phyloP scores from a whole-genome alignment of 768 basidiomycete genomes.

The Cyclocybe cylindracea region DNA sequence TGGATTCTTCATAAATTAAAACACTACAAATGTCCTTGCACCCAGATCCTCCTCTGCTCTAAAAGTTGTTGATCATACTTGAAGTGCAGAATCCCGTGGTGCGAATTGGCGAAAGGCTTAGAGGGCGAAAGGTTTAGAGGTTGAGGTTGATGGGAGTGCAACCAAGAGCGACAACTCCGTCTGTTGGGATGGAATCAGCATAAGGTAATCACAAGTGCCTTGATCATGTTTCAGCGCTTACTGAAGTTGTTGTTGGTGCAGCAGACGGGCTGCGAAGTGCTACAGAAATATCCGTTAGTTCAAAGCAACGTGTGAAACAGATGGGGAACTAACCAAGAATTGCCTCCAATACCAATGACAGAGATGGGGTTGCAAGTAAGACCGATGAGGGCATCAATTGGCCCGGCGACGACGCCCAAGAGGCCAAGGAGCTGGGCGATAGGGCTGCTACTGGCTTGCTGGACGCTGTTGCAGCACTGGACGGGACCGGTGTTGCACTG shows the following conservation, averaged over 20 bases:
- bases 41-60: no score
- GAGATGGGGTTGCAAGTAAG: constrained; percentile 27
- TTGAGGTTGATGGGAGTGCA: constrained; percentile 27
- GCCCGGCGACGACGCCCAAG: constrained; percentile 21
- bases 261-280: constrained; percentile 29
- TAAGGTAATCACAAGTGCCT: neutral
- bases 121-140: no score
- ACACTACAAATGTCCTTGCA: no score
- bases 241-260: constrained; percentile 28
- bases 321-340: constrained; percentile 18
- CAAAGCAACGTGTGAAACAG: neutral
- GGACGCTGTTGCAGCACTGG: constrained; percentile 33
- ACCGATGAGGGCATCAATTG: constrained; percentile 24
- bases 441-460: constrained; percentile 11
- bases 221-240: constrained; percentile 11
- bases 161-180: constrained; percentile 24
- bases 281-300: constrained; percentile 1
- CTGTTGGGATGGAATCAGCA: constrained; percentile 2
- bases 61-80: no score
- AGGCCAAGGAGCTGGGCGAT: constrained; percentile 17
- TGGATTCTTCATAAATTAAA: no score
- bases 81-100: no score
- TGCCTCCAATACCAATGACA: constrained; percentile 20
- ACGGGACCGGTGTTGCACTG: constrained; percentile 25
- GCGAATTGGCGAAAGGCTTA: no score